Evolutionary conservation across 345 rosid genomes (phyloP).

Genomic region (Geranium brycei): DNA sequence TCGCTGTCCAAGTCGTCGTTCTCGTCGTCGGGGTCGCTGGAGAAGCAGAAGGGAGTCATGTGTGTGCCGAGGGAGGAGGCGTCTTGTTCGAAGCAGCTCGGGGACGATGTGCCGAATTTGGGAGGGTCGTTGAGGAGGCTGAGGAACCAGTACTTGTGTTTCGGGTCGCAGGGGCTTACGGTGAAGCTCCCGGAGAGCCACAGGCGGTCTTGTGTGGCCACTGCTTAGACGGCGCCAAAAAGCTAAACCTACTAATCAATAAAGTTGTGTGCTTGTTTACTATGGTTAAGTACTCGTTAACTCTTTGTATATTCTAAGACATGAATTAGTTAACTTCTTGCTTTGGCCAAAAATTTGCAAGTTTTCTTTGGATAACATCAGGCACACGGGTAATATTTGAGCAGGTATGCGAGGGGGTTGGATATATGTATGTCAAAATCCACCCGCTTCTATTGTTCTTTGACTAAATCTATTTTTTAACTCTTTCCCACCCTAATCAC

Average conservation of each 20-base stretch:
- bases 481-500: too few species aligned
- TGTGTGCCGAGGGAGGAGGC: conserved; percentile 33
- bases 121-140: conserved; percentile 17
- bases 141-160: conserved; percentile 62
- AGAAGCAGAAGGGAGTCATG: conserved; percentile 47
- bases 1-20: conserved; percentile 66
- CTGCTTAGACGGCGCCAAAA: not conserved
- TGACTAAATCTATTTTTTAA: too few species aligned
- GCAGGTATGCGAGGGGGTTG: too few species aligned
- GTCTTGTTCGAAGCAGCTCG: conserved; percentile 24
- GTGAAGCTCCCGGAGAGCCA: conserved; percentile 28
- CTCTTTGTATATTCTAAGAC: too few species aligned
- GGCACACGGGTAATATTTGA: too few species aligned
- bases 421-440: too few species aligned
- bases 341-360: too few species aligned
- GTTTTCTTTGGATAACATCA: too few species aligned
- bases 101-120: conserved; percentile 16
- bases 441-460: too few species aligned
- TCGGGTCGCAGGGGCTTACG: conserved; percentile 40
- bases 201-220: conserved; percentile 16
- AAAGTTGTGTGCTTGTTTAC: not conserved
- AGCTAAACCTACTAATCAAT: too few species aligned
- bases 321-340: too few species aligned
- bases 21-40: conserved; percentile 38
- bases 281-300: too few species aligned